These are phyloP conservation scores for Geotrichum reessii DNA, from an alignment of 1,139 yeast species.

Conservation along the genomic window DNA sequence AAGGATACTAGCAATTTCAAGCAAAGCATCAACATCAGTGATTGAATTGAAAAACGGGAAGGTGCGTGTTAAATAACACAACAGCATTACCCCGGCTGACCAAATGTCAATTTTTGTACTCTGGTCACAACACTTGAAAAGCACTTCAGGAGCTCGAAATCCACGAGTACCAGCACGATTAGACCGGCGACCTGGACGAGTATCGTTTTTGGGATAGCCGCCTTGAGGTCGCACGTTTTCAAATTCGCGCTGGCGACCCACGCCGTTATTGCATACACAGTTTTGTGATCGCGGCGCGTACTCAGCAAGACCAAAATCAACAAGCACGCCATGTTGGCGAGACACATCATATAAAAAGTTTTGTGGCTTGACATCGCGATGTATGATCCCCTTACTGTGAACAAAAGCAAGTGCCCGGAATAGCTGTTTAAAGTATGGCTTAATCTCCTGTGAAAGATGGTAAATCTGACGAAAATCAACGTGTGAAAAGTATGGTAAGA, in stretches of 20 bases:
- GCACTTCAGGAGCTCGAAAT: constrained; percentile 89
- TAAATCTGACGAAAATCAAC: constrained; percentile 85
- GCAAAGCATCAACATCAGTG: constrained; percentile 86
- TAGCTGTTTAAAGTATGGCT: constrained; percentile 72
- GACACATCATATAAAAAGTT: constrained; percentile 77
- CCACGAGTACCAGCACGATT: constrained; percentile 98
- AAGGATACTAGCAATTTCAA: constrained; percentile 76
- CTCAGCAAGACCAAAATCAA: constrained; percentile 91
- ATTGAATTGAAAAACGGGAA: constrained; percentile 86
- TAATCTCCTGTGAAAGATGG: constrained; percentile 65
- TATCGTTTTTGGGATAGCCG: constrained; percentile 36
- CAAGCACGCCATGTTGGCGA: constrained; percentile 73
- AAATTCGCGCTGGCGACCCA: neutral
- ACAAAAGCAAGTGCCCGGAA: constrained; percentile 70
- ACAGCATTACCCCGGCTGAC: constrained; percentile 85
- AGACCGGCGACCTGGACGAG: constrained; percentile 80
- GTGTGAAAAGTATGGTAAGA: constrained; percentile 86
- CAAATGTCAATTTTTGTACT: constrained; percentile 78
- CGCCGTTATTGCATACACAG: constrained; percentile 15
- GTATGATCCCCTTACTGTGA: constrained; percentile 71
- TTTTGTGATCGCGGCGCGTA: constrained; percentile 3
- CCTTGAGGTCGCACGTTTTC: constrained; percentile 22
- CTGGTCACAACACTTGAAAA: constrained; percentile 82
- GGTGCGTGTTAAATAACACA: constrained; percentile 63
- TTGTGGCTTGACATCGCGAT: constrained; percentile 77